phyloP scores from a whole-genome alignment of 2,329 filamentous ascomycete species.

The Aspergillus tubingensis region DNA sequence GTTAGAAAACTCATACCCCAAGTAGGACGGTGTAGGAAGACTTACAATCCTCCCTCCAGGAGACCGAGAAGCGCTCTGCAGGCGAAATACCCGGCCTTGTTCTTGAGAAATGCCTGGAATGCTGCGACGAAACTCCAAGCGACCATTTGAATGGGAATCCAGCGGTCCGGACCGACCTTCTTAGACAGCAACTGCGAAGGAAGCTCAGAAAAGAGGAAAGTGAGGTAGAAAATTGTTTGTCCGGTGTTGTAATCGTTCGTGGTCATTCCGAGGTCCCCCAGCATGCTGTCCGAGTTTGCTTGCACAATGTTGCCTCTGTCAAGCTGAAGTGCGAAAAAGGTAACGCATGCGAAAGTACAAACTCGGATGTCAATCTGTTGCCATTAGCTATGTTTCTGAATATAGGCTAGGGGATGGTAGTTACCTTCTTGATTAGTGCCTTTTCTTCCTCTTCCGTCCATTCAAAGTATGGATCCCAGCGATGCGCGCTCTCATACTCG shows the following conservation, averaged over 20 bases:
- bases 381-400: neutral
- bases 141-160: slow-evolving; percentile 62
- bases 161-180: slow-evolving; percentile 60
- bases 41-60: slow-evolving; percentile 61
- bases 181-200: slow-evolving; percentile 64
- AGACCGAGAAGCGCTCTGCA: slow-evolving; percentile 52
- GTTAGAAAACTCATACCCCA: neutral
- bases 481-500: slow-evolving; percentile 51
- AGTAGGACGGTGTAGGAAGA: slow-evolving; percentile 38
- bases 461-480: slow-evolving; percentile 50
- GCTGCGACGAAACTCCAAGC: slow-evolving; percentile 58
- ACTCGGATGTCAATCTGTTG: slow-evolving; percentile 46
- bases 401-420: too few relatives aligned
- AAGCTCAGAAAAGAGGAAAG: slow-evolving; percentile 53
- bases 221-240: slow-evolving; percentile 42
- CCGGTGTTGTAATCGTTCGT: slow-evolving; percentile 50
- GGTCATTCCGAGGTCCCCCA: slow-evolving; percentile 52
- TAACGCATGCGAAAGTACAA: slow-evolving; percentile 53
- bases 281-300: slow-evolving; percentile 63
- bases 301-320: slow-evolving; percentile 65
- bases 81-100: slow-evolving; percentile 44
- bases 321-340: slow-evolving; percentile 66
- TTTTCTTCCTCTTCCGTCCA: slow-evolving; percentile 50
- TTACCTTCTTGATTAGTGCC: slow-evolving; percentile 41
- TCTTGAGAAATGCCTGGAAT: slow-evolving; percentile 54